Conservation (phyloP, 2,329 filamentous ascomycete species). For the Colletotrichum sp. region DNA sequence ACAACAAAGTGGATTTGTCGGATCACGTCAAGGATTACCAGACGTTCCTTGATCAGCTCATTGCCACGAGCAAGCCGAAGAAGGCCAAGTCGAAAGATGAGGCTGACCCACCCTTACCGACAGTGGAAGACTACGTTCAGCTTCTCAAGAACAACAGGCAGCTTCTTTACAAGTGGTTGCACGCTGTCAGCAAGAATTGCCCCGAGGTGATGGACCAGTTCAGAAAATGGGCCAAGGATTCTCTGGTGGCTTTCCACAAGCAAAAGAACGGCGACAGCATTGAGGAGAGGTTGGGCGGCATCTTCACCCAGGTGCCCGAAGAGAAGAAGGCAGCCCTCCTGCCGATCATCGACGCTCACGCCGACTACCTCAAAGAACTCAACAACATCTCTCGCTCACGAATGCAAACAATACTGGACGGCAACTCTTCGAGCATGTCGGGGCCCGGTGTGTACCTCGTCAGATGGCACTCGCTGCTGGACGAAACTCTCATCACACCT, state of each 20-base stretch:
- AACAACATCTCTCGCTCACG: constrained; percentile 56
- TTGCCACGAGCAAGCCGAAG: constrained; percentile 60
- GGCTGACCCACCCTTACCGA: constrained; percentile 47
- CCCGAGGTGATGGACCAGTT: constrained; percentile 68
- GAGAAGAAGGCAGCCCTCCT: constrained; percentile 51
- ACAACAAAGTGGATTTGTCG: constrained; percentile 73
- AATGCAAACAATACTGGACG: constrained; percentile 62
- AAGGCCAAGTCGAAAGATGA: constrained; percentile 31
- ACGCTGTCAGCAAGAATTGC: constrained; percentile 71
- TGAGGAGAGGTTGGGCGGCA: constrained; percentile 39
- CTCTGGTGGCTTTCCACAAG: constrained; percentile 60
- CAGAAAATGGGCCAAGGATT: constrained; percentile 63
- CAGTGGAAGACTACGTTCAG: constrained; percentile 74
- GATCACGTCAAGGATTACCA: constrained; percentile 72
- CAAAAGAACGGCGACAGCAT: constrained; percentile 31
- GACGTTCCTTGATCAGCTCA: constrained; percentile 72
- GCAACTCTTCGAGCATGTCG: constrained; percentile 36
- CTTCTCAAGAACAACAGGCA: constrained; percentile 69
- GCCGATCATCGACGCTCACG: constrained; percentile 62
- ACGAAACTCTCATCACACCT: constrained; percentile 73
- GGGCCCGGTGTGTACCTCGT: constrained; percentile 76
- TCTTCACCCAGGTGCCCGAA: constrained; percentile 51
- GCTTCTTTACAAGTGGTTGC: constrained; percentile 72
- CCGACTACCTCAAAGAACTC: constrained; percentile 62
- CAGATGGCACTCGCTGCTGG: constrained; percentile 74